Percentiles rank a stretch among this genome's conserved stretches.
phyloP scores from a whole-genome alignment of 2,329 filamentous ascomycete species.

The Apiospora pterosperma region DNA sequence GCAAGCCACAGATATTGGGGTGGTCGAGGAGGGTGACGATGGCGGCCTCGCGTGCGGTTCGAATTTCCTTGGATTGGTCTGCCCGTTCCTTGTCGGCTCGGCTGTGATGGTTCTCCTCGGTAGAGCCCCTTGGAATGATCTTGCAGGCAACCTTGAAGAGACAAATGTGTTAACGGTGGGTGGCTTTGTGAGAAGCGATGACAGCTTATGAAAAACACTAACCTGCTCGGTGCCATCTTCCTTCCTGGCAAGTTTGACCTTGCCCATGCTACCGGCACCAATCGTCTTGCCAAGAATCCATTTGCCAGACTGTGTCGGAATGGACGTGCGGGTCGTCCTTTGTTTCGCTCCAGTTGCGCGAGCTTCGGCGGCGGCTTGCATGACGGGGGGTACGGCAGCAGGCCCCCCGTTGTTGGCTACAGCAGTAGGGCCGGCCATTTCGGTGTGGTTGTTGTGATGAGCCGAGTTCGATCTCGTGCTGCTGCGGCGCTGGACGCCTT shows the following conservation, averaged over 20 bases:
- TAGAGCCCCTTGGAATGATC: conserved; percentile 88
- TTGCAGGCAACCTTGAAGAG: conserved; percentile 80
- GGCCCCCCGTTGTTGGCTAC: conserved; percentile 51
- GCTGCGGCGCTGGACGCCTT: conserved; percentile 44
- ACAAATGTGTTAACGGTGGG: conserved; percentile 4
- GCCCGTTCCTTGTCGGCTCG: conserved; percentile 78
- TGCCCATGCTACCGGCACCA: conserved; percentile 97
- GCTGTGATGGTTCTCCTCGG: conserved; percentile 75
- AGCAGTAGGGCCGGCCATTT: conserved; percentile 49
- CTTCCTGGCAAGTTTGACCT: conserved; percentile 93
- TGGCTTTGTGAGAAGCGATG: conserved; percentile 4
- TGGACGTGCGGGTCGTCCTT: conserved; percentile 69
- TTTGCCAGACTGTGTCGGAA: conserved; percentile 85
- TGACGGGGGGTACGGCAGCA: conserved; percentile 46
- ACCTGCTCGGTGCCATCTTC: conserved; percentile 89
- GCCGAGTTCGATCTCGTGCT: conserved; percentile 45
- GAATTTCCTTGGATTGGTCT: conserved; percentile 93
- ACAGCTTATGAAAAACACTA: conserved; percentile 25
- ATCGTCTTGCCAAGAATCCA: conserved; percentile 97
- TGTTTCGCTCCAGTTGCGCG: conserved; percentile 48
- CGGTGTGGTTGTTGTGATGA: conserved; percentile 31
- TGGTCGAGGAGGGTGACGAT: conserved; percentile 94
- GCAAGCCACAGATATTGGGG: conserved; percentile 92
- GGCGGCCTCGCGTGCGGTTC: conserved; percentile 90
- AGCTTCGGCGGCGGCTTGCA: conserved; percentile 39